phyloP scores from a whole-genome alignment of 2,329 filamentous ascomycete species.

The Juglanconis oblonga region DNA sequence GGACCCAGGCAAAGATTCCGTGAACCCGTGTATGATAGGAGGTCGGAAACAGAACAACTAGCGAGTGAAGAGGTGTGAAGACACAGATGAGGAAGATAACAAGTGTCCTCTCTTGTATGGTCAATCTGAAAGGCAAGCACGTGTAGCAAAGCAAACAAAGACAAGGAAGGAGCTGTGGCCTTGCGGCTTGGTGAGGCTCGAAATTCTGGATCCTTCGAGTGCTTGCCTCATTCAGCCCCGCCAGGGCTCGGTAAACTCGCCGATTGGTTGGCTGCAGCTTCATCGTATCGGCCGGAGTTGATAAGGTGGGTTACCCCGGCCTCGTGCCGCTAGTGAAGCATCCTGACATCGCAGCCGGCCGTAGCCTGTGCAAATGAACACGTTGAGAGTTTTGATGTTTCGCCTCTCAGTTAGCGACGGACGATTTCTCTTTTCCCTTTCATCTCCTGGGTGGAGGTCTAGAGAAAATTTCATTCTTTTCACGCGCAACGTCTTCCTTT shows the following conservation, averaged over 20 bases:
- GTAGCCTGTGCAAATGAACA: constrained; percentile 9
- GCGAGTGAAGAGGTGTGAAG: too few species aligned
- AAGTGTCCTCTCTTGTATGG: too few species aligned
- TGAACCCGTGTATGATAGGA: too few species aligned
- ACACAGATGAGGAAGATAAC: too few species aligned
- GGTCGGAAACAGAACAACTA: too few species aligned
- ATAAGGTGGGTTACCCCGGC: not conserved
- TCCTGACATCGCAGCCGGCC: not conserved
- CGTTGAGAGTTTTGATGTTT: constrained; percentile 12
- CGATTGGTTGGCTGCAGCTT: not conserved
- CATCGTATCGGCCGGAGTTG: not conserved
- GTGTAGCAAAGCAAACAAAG: too few species aligned
- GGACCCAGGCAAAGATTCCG: too few species aligned
- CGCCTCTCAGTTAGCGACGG: not conserved
- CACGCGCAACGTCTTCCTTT: not conserved
- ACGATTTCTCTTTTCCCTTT: not conserved
- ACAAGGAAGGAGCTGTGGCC: too few species aligned
- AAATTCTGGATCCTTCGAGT: not conserved
- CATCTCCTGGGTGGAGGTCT: not conserved
- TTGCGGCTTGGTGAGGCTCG: too few species aligned
- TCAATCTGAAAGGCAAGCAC: too few species aligned
- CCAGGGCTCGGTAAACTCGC: constrained; percentile 4
- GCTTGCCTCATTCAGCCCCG: not conserved
- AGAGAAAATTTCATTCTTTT: not conserved
- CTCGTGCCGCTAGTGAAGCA: not conserved